These are phyloP conservation scores for Hypomyces rosellus DNA, from an alignment of 2,329 filamentous ascomycete genomes.

Conservation along the genomic window DNA sequence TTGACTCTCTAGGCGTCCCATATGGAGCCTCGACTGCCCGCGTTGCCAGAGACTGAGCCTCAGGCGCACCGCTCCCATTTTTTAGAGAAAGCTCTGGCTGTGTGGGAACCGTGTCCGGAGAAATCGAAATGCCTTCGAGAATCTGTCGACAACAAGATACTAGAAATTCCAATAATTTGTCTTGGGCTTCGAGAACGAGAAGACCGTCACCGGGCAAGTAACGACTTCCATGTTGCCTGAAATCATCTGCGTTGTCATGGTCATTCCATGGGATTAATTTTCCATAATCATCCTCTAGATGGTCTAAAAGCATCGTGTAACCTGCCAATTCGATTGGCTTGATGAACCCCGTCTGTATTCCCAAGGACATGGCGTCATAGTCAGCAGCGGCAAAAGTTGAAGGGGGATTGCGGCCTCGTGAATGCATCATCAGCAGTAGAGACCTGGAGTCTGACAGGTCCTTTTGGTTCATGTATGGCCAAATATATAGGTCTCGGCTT, in stretches of 20 bases:
- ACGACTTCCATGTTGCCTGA: constrained; percentile 28
- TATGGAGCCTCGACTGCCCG: constrained; percentile 48
- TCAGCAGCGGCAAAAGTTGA: constrained; percentile 43
- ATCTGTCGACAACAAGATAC: constrained; percentile 39
- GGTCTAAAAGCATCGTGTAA: constrained; percentile 30
- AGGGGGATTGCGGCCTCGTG: constrained; percentile 42
- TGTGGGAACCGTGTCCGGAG: constrained; percentile 25
- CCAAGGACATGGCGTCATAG: constrained; percentile 25
- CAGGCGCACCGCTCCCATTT: constrained; percentile 26
- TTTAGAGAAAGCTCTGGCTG: too few species aligned
- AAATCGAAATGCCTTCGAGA: constrained; percentile 41
- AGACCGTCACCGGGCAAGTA: constrained; percentile 41
- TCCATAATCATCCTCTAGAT: constrained; percentile 28
- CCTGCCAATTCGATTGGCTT: constrained; percentile 22
- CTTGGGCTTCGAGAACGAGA: constrained; percentile 44
- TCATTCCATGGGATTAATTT: constrained; percentile 28
- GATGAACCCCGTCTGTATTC: constrained; percentile 19
- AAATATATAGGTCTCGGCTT: constrained; percentile 33
- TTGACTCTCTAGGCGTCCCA: constrained; percentile 37
- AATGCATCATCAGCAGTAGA: constrained; percentile 46
- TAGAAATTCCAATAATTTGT: constrained; percentile 42
- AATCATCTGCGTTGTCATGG: constrained; percentile 30
- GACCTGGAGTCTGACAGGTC: constrained; percentile 40
- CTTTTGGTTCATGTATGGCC: constrained; percentile 52
- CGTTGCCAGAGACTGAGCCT: constrained; percentile 26